phyloP scores from a whole-genome alignment of 2,329 filamentous ascomycete genomes.

The Massarina eburnea region DNA sequence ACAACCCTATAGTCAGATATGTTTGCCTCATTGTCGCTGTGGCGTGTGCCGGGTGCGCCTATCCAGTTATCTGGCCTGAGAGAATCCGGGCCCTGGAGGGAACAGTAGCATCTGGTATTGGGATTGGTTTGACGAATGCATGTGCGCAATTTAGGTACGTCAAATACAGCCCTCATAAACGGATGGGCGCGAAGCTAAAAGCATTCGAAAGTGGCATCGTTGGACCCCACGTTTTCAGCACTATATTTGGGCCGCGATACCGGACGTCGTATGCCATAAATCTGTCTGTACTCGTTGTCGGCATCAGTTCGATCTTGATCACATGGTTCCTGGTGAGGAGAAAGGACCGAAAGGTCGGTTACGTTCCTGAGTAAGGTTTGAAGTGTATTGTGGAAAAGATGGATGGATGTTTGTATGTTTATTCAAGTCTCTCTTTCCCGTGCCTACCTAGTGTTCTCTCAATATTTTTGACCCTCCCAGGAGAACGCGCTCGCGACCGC shows the following conservation, averaged over 20 bases:
- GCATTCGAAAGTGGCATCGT: conserved; percentile 14
- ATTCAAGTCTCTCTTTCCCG: no score
- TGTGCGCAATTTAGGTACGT: conserved; percentile 21
- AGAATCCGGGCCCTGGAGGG: conserved; percentile 21
- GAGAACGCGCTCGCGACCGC: no score
- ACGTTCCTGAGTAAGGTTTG: background rate
- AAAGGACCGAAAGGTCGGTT: conserved; percentile 10
- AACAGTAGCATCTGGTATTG: conserved; percentile 21
- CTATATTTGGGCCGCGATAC: conserved; percentile 21
- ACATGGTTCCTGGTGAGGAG: conserved; percentile 16
- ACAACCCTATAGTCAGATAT: conserved; percentile 19
- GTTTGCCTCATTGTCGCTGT: conserved; percentile 19
- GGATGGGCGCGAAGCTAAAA: background rate
- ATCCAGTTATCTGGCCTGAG: conserved; percentile 22
- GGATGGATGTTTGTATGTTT: no score
- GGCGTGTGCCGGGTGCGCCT: conserved; percentile 19
- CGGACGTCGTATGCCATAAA: conserved; percentile 19
- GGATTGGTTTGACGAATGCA: conserved; percentile 22
- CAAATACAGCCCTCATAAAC: background rate
- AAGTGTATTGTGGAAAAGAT: no score
- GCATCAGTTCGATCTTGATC: conserved; percentile 17
- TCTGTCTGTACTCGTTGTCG: conserved; percentile 18
- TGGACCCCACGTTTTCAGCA: conserved; percentile 21
- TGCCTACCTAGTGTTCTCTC: no score
- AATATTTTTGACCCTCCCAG: no score